phyloP scores from a whole-genome alignment of 257 asterid genomes.

The Linaria vulgaris region DNA sequence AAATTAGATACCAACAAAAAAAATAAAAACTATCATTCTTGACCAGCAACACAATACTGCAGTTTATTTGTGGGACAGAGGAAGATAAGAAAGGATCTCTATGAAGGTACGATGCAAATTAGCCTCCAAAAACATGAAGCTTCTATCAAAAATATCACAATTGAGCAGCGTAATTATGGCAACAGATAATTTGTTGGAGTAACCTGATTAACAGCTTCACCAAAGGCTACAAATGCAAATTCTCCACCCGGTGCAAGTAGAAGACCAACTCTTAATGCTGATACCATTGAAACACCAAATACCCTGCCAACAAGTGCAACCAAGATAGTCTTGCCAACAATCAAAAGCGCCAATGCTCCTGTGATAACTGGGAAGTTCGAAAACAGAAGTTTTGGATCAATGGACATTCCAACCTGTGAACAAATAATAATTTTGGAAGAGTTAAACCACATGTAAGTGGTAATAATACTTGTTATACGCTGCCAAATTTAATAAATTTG shows the following conservation, averaged over 20 bases:
- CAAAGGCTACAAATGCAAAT: slow-evolving; percentile 98
- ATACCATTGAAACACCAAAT: slow-evolving; percentile 81
- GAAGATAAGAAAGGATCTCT: background rate
- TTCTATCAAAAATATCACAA: slow-evolving; percentile 1
- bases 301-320: slow-evolving; percentile 80
- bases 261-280: slow-evolving; percentile 96
- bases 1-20: background rate
- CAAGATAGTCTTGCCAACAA: slow-evolving; percentile 87
- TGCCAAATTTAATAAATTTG: slow-evolving; percentile 9
- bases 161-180: slow-evolving; percentile 18
- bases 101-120: background rate
- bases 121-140: slow-evolving; percentile 16
- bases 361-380: slow-evolving; percentile 88
- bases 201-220: slow-evolving; percentile 99
- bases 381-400: slow-evolving; percentile 93
- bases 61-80: background rate
- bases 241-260: slow-evolving; percentile 99
- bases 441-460: slow-evolving; percentile 1
- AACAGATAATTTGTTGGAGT: slow-evolving; percentile 23
- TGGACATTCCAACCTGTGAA: slow-evolving; percentile 98
- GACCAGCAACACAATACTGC: background rate
- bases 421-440: slow-evolving; percentile 18
- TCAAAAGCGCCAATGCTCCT: slow-evolving; percentile 78
- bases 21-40: too few relatives aligned
- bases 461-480: slow-evolving; percentile 3